Percentiles rank a stretch among this genome's conserved stretches.
Evolutionary conservation across 2,329 filamentous ascomycete genomes (phyloP).

Genomic region (Diaporthe eres): DNA sequence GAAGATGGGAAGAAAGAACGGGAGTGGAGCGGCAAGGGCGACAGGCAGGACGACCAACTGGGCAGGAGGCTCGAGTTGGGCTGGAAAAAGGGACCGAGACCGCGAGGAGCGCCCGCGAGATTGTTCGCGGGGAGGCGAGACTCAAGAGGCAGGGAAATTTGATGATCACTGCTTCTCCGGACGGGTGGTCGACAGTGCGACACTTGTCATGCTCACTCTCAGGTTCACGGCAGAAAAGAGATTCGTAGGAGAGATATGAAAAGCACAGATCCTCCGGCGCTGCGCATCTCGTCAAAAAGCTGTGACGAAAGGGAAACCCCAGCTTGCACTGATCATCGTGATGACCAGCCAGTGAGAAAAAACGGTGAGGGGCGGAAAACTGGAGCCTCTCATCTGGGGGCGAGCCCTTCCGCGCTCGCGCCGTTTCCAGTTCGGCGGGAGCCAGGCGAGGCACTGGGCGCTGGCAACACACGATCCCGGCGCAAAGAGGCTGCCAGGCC

Average conservation of each 20-base stretch:
- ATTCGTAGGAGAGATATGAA: conserved; percentile 3
- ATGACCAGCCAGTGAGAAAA: conserved; percentile 38
- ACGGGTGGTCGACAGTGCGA: neutral
- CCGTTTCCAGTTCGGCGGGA: conserved; percentile 34
- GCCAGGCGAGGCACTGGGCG: conserved; percentile 28
- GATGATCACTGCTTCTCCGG: conserved; percentile 30
- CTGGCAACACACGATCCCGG: conserved; percentile 30
- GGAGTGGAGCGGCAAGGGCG: conserved; percentile 29
- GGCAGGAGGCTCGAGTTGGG: conserved; percentile 25
- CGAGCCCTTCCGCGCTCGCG: conserved; percentile 32
- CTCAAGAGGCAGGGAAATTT: conserved; percentile 21
- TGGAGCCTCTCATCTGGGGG: conserved; percentile 32
- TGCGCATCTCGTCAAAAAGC: conserved; percentile 16
- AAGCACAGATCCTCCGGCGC: conserved; percentile 16
- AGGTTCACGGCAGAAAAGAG: conserved; percentile 4
- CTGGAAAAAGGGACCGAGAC: conserved; percentile 4
- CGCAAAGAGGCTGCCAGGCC: conserved; percentile 31
- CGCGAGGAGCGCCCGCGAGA: conserved; percentile 30
- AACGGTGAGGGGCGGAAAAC: conserved; percentile 39
- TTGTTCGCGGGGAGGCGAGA: conserved; percentile 27
- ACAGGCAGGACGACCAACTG: conserved; percentile 34
- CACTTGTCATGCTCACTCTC: conserved; percentile 10
- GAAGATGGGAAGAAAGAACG: conserved; percentile 26
- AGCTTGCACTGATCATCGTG: conserved; percentile 35
- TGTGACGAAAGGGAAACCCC: conserved; percentile 34